Conservation (phyloP, 2,329 filamentous ascomycete genomes). For the Metarhizium anisopliae region DNA sequence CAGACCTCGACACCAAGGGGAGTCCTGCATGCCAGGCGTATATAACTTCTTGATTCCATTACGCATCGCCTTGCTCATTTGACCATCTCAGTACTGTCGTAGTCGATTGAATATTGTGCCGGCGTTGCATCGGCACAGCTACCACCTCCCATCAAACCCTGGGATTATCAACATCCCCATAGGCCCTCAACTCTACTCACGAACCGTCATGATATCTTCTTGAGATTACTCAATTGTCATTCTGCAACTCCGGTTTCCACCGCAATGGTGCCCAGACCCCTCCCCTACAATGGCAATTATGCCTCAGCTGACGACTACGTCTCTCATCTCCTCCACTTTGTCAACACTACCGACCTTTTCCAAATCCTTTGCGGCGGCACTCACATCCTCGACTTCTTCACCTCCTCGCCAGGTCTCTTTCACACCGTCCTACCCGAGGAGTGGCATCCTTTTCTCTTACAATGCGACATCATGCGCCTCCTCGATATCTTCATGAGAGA, state of each 20-base stretch:
- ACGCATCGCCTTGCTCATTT: no score
- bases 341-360: constrained; percentile 64
- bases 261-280: constrained; percentile 40
- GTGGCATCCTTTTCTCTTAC: constrained; percentile 73
- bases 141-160: no score
- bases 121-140: no score
- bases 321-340: constrained; percentile 66
- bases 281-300: constrained; percentile 68
- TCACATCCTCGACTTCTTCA: constrained; percentile 95
- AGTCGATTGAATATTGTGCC: no score
- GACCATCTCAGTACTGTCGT: no score
- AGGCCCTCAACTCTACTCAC: no score
- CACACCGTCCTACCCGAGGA: constrained; percentile 63
- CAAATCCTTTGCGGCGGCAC: constrained; percentile 93
- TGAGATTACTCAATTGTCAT: background rate
- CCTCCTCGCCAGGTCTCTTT: constrained; percentile 74
- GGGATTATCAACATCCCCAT: no score
- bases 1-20: no score
- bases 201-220: background rate
- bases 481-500: constrained; percentile 75
- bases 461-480: constrained; percentile 63
- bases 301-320: constrained; percentile 67
- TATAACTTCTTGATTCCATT: no score
- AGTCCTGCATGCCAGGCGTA: no score
- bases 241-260: background rate